Percentiles rank a stretch among this genome's conserved stretches.
These are phyloP conservation scores for Hypoxylon trugodes DNA, from an alignment of 495 filamentous ascomycete species.

Conservation along the genomic window DNA sequence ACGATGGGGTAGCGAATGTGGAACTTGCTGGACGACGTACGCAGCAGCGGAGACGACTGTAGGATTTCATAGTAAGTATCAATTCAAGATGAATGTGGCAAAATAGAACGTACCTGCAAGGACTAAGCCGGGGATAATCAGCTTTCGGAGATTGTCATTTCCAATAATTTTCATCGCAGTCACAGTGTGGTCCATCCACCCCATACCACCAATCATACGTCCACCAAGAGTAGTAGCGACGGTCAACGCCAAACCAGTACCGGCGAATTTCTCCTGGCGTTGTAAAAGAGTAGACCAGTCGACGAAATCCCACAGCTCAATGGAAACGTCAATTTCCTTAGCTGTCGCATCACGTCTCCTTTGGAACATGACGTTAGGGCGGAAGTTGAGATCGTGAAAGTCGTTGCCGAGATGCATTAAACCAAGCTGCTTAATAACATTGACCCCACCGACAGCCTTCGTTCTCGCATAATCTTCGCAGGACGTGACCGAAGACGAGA, in stretches of 20 bases:
- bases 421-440: conserved; percentile 85
- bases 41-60: conserved; percentile 74
- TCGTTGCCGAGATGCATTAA: conserved; percentile 87
- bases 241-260: conserved; percentile 92
- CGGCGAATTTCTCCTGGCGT: conserved; percentile 90
- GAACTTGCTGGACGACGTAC: conserved; percentile 86
- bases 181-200: conserved; percentile 88
- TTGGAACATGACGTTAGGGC: conserved; percentile 90
- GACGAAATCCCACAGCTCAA: conserved; percentile 93
- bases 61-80: conserved; percentile 47
- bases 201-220: conserved; percentile 79
- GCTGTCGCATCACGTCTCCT: conserved; percentile 80
- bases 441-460: conserved; percentile 83
- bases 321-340: conserved; percentile 82
- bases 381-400: conserved; percentile 84
- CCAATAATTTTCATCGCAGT: conserved; percentile 82
- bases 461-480: conserved; percentile 87
- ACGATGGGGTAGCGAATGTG: conserved; percentile 84
- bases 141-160: conserved; percentile 78
- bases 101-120: conserved; percentile 71
- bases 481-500: conserved; percentile 74
- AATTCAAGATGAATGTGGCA: background rate
- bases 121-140: conserved; percentile 83
- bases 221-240: conserved; percentile 86
- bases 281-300: conserved; percentile 84